These are phyloP conservation scores for Eimeria tenella DNA, from an alignment of 169 alveolate genomes.

Conservation along the genomic window DNA sequence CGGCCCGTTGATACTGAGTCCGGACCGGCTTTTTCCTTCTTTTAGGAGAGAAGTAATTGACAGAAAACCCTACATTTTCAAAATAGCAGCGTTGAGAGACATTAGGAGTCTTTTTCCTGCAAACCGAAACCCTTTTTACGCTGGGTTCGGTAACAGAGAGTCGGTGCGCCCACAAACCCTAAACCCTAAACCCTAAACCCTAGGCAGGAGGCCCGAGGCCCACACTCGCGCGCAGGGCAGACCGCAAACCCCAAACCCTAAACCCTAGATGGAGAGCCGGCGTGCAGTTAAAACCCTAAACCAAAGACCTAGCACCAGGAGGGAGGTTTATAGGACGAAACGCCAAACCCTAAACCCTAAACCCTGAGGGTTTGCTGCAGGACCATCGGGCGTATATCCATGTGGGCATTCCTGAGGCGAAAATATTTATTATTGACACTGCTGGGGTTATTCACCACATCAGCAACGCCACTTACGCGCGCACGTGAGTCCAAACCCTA, in stretches of 20 bases:
- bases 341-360: no score
- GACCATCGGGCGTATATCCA: constrained; percentile 94
- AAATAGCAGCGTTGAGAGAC: constrained; percentile 96
- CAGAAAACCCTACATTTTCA: constrained; percentile 95
- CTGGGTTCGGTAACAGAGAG: constrained; percentile 99
- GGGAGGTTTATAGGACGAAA: no score
- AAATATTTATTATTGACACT: constrained; percentile 93
- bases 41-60: constrained; percentile 98
- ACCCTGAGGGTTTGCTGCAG: constrained; percentile 79
- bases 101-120: constrained; percentile 95
- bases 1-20: constrained; percentile 98
- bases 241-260: no score
- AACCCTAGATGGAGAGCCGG: no score
- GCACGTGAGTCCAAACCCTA: constrained; percentile 86
- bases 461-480: constrained; percentile 88
- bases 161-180: constrained; percentile 89
- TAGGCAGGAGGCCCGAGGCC: no score
- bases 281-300: no score
- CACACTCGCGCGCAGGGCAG: no score
- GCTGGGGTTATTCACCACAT: constrained; percentile 92
- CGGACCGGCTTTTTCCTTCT: constrained; percentile 97
- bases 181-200: no score
- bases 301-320: no score
- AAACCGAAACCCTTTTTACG: constrained; percentile 94
- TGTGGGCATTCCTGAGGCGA: constrained; percentile 95